Evolutionary conservation across 2,329 filamentous ascomycete genomes (phyloP).

Genomic region (Paracorniculantispora psalliotae): DNA sequence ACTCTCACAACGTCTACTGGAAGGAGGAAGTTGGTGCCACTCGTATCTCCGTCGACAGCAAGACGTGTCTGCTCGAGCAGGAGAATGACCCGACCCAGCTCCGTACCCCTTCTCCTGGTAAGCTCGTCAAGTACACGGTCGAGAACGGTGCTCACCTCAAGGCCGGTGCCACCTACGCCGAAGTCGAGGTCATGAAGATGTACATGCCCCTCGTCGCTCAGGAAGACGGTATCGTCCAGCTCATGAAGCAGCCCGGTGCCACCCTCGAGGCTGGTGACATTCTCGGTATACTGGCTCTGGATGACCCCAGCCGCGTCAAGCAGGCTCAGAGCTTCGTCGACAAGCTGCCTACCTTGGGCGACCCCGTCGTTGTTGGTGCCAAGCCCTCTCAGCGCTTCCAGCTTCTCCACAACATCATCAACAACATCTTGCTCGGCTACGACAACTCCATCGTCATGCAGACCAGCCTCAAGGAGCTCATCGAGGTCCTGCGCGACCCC

Average conservation of each 20-base stretch:
- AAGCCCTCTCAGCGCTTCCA: slow-evolving; percentile 88
- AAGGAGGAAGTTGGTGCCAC: slow-evolving; percentile 97
- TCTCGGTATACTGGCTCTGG: slow-evolving; percentile 90
- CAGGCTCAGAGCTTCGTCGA: slow-evolving; percentile 91
- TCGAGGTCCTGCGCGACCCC: slow-evolving; percentile 83
- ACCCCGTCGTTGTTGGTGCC: slow-evolving; percentile 79
- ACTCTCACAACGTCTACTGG: slow-evolving; percentile 99
- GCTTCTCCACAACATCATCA: slow-evolving; percentile 69
- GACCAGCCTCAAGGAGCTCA: slow-evolving; percentile 75
- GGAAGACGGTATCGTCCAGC: slow-evolving; percentile 92
- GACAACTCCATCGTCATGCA: slow-evolving; percentile 98
- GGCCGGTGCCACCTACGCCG: slow-evolving; percentile 88
- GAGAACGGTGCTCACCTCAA: slow-evolving; percentile 92
- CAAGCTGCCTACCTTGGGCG: slow-evolving; percentile 80
- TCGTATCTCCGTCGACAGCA: slow-evolving; percentile 92
- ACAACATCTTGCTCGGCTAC: slow-evolving; percentile 86
- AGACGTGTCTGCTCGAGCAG: slow-evolving; percentile 95
- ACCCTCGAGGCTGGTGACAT: slow-evolving; percentile 97
- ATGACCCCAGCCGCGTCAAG: slow-evolving; percentile 94
- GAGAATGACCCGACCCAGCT: slow-evolving; percentile 99
- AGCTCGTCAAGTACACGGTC: slow-evolving; percentile 95
- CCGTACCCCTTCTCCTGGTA: slow-evolving; percentile 88
- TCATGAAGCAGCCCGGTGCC: slow-evolving; percentile 99
- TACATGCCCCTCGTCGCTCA: slow-evolving; percentile 97
- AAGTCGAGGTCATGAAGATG: slow-evolving; percentile 99